Conservation (phyloP, 2,329 filamentous ascomycete genomes). For the Thermoascus crustaceus region DNA sequence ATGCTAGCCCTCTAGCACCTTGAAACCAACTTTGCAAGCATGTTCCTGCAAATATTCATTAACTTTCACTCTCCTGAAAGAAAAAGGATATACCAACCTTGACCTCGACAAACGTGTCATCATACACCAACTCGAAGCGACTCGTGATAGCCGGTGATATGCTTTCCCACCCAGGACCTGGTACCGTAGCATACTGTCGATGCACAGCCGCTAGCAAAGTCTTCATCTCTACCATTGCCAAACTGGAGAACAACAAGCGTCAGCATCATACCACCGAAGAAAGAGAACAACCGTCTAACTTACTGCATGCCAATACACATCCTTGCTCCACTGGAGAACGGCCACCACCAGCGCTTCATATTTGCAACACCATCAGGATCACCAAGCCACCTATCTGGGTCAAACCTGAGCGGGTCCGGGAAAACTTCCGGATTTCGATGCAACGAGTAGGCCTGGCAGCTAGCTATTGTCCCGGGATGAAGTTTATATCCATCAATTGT, state of each 20-base stretch:
- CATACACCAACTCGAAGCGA: slow-evolving; percentile 35
- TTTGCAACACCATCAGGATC: slow-evolving; percentile 11
- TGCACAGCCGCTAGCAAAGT: slow-evolving; percentile 40
- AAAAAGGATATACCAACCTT: slow-evolving; percentile 9
- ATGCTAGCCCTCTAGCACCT: background rate
- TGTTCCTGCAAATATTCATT: slow-evolving; percentile 1
- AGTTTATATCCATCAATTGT: slow-evolving; percentile 28
- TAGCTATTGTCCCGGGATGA: slow-evolving; percentile 25
- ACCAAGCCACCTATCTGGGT: slow-evolving; percentile 26
- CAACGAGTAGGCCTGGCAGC: slow-evolving; percentile 24
- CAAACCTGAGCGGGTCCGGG: slow-evolving; percentile 17
- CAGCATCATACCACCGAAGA: background rate
- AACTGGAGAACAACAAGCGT: slow-evolving; percentile 16
- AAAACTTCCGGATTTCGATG: slow-evolving; percentile 28
- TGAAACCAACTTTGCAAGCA: slow-evolving; percentile 3
- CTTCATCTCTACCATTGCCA: slow-evolving; percentile 46
- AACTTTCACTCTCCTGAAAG: slow-evolving; percentile 1
- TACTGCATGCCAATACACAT: slow-evolving; percentile 34
- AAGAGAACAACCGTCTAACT: slow-evolving; percentile 5
- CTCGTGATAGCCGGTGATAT: slow-evolving; percentile 34
- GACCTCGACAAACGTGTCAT: slow-evolving; percentile 21
- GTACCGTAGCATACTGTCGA: slow-evolving; percentile 32
- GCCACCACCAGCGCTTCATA: slow-evolving; percentile 32
- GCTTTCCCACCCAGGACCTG: slow-evolving; percentile 20
- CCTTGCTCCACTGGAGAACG: slow-evolving; percentile 33